Conservation (phyloP, 805 yeast species). For the Yarrowia sp. region DNA sequence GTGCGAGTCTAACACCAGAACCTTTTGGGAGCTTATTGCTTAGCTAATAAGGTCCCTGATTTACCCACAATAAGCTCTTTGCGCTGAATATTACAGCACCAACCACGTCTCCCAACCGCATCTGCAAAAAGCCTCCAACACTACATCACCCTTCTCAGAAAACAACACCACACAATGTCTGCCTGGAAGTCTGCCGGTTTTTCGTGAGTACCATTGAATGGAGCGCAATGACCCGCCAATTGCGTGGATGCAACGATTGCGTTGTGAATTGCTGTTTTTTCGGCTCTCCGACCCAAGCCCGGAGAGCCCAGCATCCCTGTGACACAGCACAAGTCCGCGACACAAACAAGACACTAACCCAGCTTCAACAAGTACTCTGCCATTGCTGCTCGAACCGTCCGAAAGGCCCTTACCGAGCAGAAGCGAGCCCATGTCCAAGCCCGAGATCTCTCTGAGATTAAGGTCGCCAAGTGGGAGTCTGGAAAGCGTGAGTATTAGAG, state of each 20-base stretch:
- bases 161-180: conserved; percentile 32
- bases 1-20: neutral
- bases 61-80: neutral
- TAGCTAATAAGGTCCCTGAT: neutral
- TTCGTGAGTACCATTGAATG: conserved; percentile 32
- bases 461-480: conserved; percentile 63
- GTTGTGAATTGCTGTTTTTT: neutral
- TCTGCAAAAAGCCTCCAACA: conserved; percentile 20
- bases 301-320: neutral
- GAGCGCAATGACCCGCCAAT: neutral
- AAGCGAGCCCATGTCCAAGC: conserved; percentile 63
- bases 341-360: conserved; percentile 3
- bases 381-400: conserved; percentile 83
- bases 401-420: conserved; percentile 85
- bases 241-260: neutral
- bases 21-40: neutral
- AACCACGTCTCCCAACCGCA: conserved; percentile 19
- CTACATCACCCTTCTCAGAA: conserved; percentile 23
- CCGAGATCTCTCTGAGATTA: conserved; percentile 73
- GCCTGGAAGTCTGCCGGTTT: conserved; percentile 42
- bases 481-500: conserved; percentile 45
- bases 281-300: neutral
- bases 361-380: conserved; percentile 85
- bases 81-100: conserved; percentile 21
- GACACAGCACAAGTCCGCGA: neutral